Conservation (phyloP, 345 rosid species). For the Hibiscus mutabilis region DNA sequence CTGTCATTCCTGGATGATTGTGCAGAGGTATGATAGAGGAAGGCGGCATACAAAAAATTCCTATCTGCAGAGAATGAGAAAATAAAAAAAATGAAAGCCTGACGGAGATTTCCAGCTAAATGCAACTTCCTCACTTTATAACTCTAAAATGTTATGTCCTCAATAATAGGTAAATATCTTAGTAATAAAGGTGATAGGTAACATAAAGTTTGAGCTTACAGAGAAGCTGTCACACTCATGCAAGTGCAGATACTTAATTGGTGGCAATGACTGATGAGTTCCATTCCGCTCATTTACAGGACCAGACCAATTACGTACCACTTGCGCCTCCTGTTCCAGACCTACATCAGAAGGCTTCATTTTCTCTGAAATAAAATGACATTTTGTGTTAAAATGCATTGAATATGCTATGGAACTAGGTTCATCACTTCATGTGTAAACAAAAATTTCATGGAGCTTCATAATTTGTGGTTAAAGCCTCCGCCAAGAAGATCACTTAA, state of each 20-base stretch:
- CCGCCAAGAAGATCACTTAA: background rate
- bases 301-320: conserved; percentile 59
- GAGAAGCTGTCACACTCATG: conserved; percentile 93
- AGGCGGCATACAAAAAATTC: conserved; percentile 91
- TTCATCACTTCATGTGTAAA: background rate
- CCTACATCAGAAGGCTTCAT: conserved; percentile 97
- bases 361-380: conserved; percentile 55
- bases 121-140: background rate
- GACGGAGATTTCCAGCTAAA: background rate
- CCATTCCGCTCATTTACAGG: conserved; percentile 61
- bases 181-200: background rate
- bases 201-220: conserved; percentile 44
- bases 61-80: conserved; percentile 51
- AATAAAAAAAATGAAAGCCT: conserved; percentile 2
- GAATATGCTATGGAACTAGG: background rate
- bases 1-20: conserved; percentile 95
- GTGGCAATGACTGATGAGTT: conserved; percentile 46
- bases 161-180: background rate
- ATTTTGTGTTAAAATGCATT: conserved; percentile 6
- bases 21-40: conserved; percentile 89
- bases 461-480: background rate
- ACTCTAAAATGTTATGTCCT: background rate
- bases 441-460: background rate
- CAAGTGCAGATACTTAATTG: conserved; percentile 76
- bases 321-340: conserved; percentile 85